A percentile compares a stretch with the other conserved stretches of the same genome.
Evolutionary conservation across 495 filamentous ascomycete genomes (phyloP).

Genomic region (Thozetella sp.): DNA sequence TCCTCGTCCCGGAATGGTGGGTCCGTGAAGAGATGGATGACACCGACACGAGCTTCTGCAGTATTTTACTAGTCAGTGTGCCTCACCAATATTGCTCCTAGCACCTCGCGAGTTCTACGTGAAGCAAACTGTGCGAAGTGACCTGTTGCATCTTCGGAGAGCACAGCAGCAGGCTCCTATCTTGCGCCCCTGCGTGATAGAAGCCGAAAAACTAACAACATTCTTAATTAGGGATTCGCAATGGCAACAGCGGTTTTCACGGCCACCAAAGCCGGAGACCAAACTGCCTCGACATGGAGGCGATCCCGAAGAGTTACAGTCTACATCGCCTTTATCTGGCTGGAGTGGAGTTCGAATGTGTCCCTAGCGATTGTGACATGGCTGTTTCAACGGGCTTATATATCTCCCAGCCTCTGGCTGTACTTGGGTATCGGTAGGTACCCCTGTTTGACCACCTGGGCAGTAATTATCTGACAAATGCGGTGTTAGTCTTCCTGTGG

Average conservation of each 20-base stretch:
- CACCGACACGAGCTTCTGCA: too few species aligned
- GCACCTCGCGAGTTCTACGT: too few species aligned
- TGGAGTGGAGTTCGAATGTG: background rate
- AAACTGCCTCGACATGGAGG: background rate
- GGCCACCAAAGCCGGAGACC: background rate
- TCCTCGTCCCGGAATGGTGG: too few species aligned
- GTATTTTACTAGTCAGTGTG: too few species aligned
- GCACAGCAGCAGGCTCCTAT: too few species aligned
- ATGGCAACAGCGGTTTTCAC: background rate
- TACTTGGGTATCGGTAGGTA: slow-evolving; percentile 6
- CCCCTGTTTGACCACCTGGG: background rate
- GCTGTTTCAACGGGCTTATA: background rate
- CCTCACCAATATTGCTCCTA: too few species aligned
- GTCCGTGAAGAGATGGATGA: too few species aligned
- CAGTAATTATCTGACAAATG: background rate
- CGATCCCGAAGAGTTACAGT: background rate
- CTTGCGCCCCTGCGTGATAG: too few species aligned
- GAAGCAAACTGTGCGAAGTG: too few species aligned
- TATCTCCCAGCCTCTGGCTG: background rate
- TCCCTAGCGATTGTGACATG: background rate
- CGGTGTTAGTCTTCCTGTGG: slow-evolving; percentile 12
- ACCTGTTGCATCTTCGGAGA: too few species aligned
- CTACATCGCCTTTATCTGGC: background rate
- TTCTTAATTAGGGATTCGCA: too few species aligned
- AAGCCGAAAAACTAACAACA: too few species aligned